phyloP scores from a whole-genome alignment of 345 rosid genomes.

The Corchorus capsularis region DNA sequence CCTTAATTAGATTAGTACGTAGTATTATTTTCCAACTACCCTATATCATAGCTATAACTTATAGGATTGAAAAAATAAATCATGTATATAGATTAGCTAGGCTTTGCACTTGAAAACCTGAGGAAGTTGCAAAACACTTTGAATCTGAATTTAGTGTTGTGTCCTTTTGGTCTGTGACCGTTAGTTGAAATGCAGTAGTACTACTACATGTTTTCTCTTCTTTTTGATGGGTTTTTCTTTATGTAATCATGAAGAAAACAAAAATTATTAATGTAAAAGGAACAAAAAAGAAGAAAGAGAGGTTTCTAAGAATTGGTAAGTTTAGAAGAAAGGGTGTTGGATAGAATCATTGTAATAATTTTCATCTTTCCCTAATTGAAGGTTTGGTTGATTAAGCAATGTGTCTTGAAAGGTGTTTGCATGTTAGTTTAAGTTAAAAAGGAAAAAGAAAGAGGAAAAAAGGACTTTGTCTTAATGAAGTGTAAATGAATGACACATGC shows the following conservation, averaged over 20 bases:
- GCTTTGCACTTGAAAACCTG: background rate
- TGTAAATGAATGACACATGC: slow-evolving; percentile 28
- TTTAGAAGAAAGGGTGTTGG: slow-evolving; percentile 8
- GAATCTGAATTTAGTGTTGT: background rate
- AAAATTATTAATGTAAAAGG: background rate
- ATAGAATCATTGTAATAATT: background rate
- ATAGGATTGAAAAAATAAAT: no score
- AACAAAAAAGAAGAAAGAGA: background rate
- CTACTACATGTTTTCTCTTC: background rate
- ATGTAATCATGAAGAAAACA: background rate
- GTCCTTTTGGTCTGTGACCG: slow-evolving; percentile 25
- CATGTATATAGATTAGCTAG: background rate
- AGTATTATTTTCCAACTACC: no score
- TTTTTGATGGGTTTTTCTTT: background rate
- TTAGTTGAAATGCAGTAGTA: slow-evolving; percentile 26
- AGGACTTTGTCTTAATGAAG: slow-evolving; percentile 8
- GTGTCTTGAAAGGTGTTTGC: background rate
- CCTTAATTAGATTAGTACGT: no score
- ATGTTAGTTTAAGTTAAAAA: background rate
- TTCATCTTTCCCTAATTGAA: slow-evolving; percentile 1
- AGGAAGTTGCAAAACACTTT: background rate
- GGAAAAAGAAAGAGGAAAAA: no score
- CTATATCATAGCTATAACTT: no score
- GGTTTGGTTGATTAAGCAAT: background rate
- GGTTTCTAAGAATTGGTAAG: background rate